phyloP scores from a whole-genome alignment of 2,329 filamentous ascomycete species.

The Aphanocladium album region DNA sequence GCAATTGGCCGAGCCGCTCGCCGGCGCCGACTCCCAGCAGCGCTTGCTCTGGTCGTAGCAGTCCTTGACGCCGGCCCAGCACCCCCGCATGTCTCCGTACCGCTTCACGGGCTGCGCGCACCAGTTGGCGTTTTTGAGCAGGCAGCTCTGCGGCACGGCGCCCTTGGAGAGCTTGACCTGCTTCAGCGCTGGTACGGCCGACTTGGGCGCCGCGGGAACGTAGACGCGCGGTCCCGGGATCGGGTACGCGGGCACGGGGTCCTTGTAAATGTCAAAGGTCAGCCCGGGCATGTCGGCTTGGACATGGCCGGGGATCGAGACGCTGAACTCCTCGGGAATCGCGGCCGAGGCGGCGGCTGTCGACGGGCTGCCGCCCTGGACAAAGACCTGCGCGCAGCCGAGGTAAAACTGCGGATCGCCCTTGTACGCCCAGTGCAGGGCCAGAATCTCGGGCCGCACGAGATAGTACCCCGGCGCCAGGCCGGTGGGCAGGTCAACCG shows the following conservation, averaged over 20 bases:
- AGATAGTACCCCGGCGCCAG: slow-evolving; percentile 65
- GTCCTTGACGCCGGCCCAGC: slow-evolving; percentile 51
- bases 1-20: slow-evolving; percentile 57
- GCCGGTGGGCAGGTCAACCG: slow-evolving; percentile 54
- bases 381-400: slow-evolving; percentile 66
- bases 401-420: slow-evolving; percentile 67
- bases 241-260: slow-evolving; percentile 40
- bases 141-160: slow-evolving; percentile 48
- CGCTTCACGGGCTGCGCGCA: slow-evolving; percentile 56
- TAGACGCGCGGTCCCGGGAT: slow-evolving; percentile 54
- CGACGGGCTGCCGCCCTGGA: slow-evolving; percentile 47
- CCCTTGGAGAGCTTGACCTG: slow-evolving; percentile 34
- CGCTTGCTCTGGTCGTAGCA: slow-evolving; percentile 55
- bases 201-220: slow-evolving; percentile 19
- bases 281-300: slow-evolving; percentile 48
- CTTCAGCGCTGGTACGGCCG: not conserved
- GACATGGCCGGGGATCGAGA: slow-evolving; percentile 64
- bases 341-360: slow-evolving; percentile 40
- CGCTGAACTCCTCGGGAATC: slow-evolving; percentile 44
- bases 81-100: slow-evolving; percentile 52
- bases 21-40: slow-evolving; percentile 57
- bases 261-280: slow-evolving; percentile 59
- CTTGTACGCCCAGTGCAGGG: slow-evolving; percentile 57
- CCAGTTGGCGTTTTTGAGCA: slow-evolving; percentile 68
- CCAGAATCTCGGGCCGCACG: slow-evolving; percentile 64